Evolutionary conservation across 192 early-diverging fungal genomes (phyloP).

Genomic region (Entomortierella beljakovae): DNA sequence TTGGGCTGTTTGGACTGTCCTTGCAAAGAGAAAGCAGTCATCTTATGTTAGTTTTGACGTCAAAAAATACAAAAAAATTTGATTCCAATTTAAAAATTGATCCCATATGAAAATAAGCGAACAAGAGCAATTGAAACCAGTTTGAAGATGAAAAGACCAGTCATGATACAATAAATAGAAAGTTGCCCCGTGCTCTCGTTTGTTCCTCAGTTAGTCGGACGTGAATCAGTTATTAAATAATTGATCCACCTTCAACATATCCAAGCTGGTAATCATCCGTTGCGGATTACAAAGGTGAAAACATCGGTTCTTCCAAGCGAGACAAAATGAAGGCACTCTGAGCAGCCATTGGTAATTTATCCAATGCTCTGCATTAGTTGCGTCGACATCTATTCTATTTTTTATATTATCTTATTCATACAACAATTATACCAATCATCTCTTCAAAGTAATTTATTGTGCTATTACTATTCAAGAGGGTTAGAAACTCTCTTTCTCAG

Average conservation of each 20-base stretch:
- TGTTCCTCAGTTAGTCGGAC: conserved; percentile 54
- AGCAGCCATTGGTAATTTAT: conserved; percentile 42
- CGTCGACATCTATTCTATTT: conserved; percentile 44
- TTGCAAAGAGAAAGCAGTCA: too few species aligned
- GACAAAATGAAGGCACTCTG: conserved; percentile 56
- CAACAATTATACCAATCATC: neutral
- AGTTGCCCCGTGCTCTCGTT: neutral
- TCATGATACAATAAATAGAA: conserved; percentile 18
- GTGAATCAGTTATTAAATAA: conserved; percentile 55
- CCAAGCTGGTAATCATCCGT: conserved; percentile 58
- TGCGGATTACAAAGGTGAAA: conserved; percentile 39
- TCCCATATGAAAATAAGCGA: too few species aligned
- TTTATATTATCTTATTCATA: neutral
- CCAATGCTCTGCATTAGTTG: conserved; percentile 53
- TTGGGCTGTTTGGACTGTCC: too few species aligned
- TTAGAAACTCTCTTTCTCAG: conserved; percentile 8
- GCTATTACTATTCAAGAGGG: neutral
- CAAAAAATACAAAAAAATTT: too few species aligned
- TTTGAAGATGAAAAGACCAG: neutral
- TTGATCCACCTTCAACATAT: conserved; percentile 53
- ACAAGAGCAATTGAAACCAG: too few species aligned
- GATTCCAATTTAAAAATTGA: too few species aligned
- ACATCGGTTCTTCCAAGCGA: conserved; percentile 56
- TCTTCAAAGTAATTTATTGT: neutral
- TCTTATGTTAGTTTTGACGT: too few species aligned